A percentile compares a stretch with the other conserved stretches of the same genome.
These are phyloP conservation scores for Rhodotorula mucilaginosa DNA, from an alignment of 1,284 basidiomycete species.

Conservation along the genomic window DNA sequence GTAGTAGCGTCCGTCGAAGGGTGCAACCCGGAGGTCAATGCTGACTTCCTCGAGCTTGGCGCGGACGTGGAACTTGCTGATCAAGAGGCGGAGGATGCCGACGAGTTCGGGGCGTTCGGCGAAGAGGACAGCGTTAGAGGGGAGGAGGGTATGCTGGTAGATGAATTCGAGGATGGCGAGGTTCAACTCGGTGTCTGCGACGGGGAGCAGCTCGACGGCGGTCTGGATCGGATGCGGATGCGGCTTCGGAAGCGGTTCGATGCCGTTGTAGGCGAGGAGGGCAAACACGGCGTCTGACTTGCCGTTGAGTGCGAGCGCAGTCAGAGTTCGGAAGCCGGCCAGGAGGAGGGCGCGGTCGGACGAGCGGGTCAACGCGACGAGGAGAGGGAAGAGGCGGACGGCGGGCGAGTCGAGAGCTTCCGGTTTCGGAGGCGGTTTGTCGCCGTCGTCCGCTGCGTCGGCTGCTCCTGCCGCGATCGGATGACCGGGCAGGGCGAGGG, in stretches of 20 bases:
- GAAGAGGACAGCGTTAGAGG: constrained; percentile 72
- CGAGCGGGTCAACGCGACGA: constrained; percentile 60
- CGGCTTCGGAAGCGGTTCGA: constrained; percentile 61
- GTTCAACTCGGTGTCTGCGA: constrained; percentile 65
- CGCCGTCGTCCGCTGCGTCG: constrained; percentile 12
- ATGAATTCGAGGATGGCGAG: constrained; percentile 70
- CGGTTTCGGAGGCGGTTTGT: constrained; percentile 13
- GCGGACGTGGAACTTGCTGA: constrained; percentile 65
- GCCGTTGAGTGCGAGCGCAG: constrained; percentile 61
- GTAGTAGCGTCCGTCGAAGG: constrained; percentile 13
- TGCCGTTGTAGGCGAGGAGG: constrained; percentile 54
- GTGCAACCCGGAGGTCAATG: constrained; percentile 54
- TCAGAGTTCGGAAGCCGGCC: constrained; percentile 60
- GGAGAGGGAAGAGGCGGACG: constrained; percentile 50
- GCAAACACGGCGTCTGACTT: constrained; percentile 53
- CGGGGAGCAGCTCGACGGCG: constrained; percentile 65
- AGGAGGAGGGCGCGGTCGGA: constrained; percentile 71
- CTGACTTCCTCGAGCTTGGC: constrained; percentile 63
- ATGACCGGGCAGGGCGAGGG: constrained; percentile 26
- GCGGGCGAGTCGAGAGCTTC: constrained; percentile 30
- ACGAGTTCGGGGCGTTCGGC: constrained; percentile 66
- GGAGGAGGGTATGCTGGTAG: constrained; percentile 69
- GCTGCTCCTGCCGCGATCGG: constrained; percentile 2
- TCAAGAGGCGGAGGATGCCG: constrained; percentile 63
- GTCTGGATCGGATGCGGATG: constrained; percentile 52